Evolutionary conservation across 2,329 filamentous ascomycete species (phyloP), one percentile per base, ranked within the genome.

Genomic region (Talaromyces sp.): DNA sequence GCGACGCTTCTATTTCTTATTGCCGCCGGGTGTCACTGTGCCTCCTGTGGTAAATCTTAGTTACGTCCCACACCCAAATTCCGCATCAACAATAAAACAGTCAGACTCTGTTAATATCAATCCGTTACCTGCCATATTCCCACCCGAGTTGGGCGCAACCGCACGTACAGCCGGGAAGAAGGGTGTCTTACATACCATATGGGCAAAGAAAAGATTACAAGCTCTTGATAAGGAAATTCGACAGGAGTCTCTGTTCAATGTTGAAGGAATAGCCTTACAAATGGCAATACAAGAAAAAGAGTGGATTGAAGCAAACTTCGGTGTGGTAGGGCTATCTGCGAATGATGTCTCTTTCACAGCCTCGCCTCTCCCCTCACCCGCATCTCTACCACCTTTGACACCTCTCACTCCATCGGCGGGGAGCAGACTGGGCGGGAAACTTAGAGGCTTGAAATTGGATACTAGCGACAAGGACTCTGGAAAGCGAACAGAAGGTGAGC

Each of bases 271-370:
- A 17, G 91, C 89, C 1, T 76, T 95, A 57, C 85, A 90, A 69
- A 96, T 96, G 87, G 90, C 88, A 0, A 71, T 89, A 50, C 84
- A 90, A 59, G 91, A 96, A 73, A 89, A 86, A 69, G 82, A 89
- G 64, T 96, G 91, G 91, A 91, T 96, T 54, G 83, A 90, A 67
- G 79, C 86, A 48, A 89, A 91, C 65, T 96, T 96, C 71, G 88
- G 87, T 5, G 77, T n/a, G n/a, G n/a, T n/a, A n/a, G n/a, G n/a
- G n/a, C n/a, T n/a, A n/a, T n/a, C n/a, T n/a, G n/a, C n/a, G n/a
- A n/a, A n/a, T n/a, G n/a, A n/a, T n/a, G n/a, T n/a, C n/a, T n/a
- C n/a, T 89, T 1, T 70, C 66, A 41, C 41, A 28, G 25, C 41
- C 11, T 28, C 41, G 21, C 25, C 41, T 9, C 41, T n/a, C 40